Percentiles rank a stretch among this genome's conserved stretches.
phyloP scores from a whole-genome alignment of 1,284 basidiomycete species.

The Malassezia psittaci region DNA sequence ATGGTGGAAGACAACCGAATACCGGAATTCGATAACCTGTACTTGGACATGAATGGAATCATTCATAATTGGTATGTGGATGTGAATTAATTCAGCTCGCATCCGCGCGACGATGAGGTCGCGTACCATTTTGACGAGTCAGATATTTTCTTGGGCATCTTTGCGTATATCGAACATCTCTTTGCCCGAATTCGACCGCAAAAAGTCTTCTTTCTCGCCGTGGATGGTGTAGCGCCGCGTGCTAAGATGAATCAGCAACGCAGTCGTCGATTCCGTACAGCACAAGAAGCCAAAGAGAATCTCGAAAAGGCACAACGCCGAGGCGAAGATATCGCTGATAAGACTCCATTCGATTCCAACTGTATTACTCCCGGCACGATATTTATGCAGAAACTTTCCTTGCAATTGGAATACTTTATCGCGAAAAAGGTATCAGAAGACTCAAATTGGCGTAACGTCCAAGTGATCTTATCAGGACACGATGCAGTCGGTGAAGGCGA shows the following conservation, averaged over 20 bases:
- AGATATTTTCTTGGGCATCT: conserved; percentile 93
- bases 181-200: conserved; percentile 95
- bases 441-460: conserved; percentile 66
- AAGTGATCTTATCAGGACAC: conserved; percentile 93
- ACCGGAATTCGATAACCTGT: conserved; percentile 75
- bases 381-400: conserved; percentile 85
- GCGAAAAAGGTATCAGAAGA: conserved; percentile 46
- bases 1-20: conserved; percentile 93
- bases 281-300: conserved; percentile 79
- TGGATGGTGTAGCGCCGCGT: conserved; percentile 93
- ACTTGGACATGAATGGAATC: conserved; percentile 95
- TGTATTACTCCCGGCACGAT: conserved; percentile 96
- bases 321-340: conserved; percentile 80
- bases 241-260: conserved; percentile 99
- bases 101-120: conserved; percentile 86
- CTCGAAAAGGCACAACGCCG: conserved; percentile 73
- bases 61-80: conserved; percentile 58
- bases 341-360: conserved; percentile 95
- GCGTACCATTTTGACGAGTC: conserved; percentile 86
- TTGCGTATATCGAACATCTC: conserved; percentile 89
- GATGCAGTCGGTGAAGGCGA: conserved; percentile 96
- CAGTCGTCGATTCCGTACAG: conserved; percentile 75
- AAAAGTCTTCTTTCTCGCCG: conserved; percentile 81
- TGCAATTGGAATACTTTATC: conserved; percentile 87
- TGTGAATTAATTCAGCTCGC: conserved; percentile 61